Base-by-base conservation (phyloP, 73 alveolate species). In the Breviolum minutum region DNA sequence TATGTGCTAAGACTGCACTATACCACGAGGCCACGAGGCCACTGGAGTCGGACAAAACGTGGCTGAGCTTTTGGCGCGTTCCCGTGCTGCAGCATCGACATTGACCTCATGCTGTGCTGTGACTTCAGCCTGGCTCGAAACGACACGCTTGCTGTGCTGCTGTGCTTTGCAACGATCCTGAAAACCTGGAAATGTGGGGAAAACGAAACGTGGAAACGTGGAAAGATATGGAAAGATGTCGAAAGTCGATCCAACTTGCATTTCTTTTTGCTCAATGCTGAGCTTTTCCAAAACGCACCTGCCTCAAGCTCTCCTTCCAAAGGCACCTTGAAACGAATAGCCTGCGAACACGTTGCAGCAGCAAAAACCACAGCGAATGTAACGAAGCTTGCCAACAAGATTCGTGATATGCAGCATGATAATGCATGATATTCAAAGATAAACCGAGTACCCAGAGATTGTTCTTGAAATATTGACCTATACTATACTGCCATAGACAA, bases 241-340 rank as follows among this genome's bases (percentile, higher is more conserved):
- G 77, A 22, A 68, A 14, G 17, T 68, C 77, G 24, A 14, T 68
- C 17, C 77, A 14, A 68, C 77, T 68, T 68, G 17, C 77, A 68
- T 22, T 22, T 40, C 3, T 40, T 40, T 40, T 40, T 40, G 54
- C 54, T 40, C 24, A 22, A 17, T 68, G 3, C 77, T 68, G 77
- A 68, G 4, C 77, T 68, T 22, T 14, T 68, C 77, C 77, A 68
- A 68, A 68, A 14, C 77, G 77, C 77, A 68, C 32, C 83, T 76
- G 62, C 81, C 96, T 90, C 96, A 20, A 90, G 87, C 30, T 70
- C 87, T 48, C 96, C 96, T 63, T 90, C 96, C 60, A 90, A 26
- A 63, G 96, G 96, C 71, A 90, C 63, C 87, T 90, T 90, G 87
- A 90, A 90, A 76, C 96, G 96, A 22, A 90, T 40, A 27, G 61